Evolutionary conservation across 257 asterid genomes (phyloP).

Genomic region (Rubia yunnanensis): DNA sequence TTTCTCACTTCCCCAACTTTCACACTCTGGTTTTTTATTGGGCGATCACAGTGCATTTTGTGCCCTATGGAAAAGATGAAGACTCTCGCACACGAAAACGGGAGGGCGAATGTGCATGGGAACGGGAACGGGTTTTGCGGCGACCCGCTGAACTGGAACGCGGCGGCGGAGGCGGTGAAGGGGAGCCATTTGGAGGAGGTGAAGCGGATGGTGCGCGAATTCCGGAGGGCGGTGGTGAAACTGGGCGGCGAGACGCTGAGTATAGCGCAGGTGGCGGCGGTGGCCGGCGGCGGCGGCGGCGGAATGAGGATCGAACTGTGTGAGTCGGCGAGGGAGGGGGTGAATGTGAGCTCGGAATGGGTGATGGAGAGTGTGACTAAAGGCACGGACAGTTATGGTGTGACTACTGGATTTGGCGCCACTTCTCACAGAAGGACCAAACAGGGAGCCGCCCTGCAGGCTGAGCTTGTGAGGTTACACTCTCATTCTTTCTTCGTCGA

Average conservation of each 20-base stretch:
- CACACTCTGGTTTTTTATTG: neutral
- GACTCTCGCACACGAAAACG: neutral
- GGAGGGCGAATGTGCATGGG: neutral
- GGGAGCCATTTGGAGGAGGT: conserved; percentile 27
- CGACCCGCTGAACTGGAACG: conserved; percentile 19
- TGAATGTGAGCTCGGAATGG: conserved; percentile 25
- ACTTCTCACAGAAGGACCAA: conserved; percentile 19
- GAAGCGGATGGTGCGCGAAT: conserved; percentile 20
- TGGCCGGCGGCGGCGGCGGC: neutral
- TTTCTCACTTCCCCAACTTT: neutral
- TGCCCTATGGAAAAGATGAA: neutral
- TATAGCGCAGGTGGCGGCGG: conserved; percentile 22
- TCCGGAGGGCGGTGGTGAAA: conserved; percentile 10
- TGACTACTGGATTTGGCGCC: conserved; percentile 30
- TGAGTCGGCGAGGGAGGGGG: conserved; percentile 20
- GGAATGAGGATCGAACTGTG: conserved; percentile 16
- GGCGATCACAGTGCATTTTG: neutral
- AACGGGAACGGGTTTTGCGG: neutral
- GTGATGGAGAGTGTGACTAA: conserved; percentile 23
- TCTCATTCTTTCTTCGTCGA: neutral
- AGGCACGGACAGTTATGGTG: conserved; percentile 22
- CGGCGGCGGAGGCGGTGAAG: conserved; percentile 19
- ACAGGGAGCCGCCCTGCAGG: conserved; percentile 20
- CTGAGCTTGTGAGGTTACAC: conserved; percentile 21
- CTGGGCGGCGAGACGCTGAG: conserved; percentile 16